Base-by-base conservation (phyloP, 345 rosid genomes). In the Nephelium lappaceum region DNA sequence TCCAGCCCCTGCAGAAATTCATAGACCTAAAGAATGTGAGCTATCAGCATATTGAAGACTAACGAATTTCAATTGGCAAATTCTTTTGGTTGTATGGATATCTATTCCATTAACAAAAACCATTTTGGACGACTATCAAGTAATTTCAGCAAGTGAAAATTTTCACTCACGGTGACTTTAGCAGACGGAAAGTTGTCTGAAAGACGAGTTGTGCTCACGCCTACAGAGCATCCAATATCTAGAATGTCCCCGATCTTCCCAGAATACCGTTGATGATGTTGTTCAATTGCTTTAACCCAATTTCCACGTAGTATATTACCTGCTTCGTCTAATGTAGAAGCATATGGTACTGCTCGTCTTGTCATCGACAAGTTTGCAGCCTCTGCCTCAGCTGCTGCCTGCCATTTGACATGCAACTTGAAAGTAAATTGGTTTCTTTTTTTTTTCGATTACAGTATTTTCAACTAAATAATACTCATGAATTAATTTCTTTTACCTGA, bases 341-440 rank as follows among this genome's bases (percentile, higher is more conserved):
- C 92, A 72, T 82, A 65, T 11, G 94, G 94, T 67, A 87, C 65
- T 6, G 92, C 85, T 69, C 94, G 84, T 70, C 77, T 71, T 15
- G 69, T 79, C 87, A 91, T 85, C 0, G 94, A 87, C 86, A 82
- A 49, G 57, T 91, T 83, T 66, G 94, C 94, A 63, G 87, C 84
- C 79, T 89, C 94, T 53, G 92, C 92, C 86, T 91, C 94, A 42
- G 94, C 94, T 58, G 94, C 94, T 71, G 94, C 92, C 94, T 91
- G 79, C 36, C 78, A 81, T 67, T 58, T 62, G 36, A 53, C 57
- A 77, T 15, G 36, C 49, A 63, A 41, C 39, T 69, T 8, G 38
- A 42, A 21, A 12, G 42, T 8, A 67, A 72, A 38, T 24, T 27
- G 11, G n/a, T n/a, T n/a, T n/a, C n/a, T n/a, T 11, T 75, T 57